Conservation (phyloP, 768 basidiomycete species). For the Mycena belliarum region DNA sequence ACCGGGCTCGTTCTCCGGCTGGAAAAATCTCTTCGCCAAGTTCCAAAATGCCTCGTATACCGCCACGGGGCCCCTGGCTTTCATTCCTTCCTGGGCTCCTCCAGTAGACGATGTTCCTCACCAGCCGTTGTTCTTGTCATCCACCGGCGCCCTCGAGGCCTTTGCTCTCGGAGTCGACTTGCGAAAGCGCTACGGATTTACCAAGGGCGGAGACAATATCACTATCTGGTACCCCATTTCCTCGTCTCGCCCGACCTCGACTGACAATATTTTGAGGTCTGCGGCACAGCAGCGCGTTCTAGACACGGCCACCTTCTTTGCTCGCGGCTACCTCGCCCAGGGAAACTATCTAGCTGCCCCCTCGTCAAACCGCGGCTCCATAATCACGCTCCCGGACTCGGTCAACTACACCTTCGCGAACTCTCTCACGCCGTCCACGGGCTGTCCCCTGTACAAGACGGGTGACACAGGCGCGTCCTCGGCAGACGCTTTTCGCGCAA, state of each 20-base stretch:
- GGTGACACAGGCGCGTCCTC: conserved; percentile 32
- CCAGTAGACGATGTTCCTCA: conserved; percentile 42
- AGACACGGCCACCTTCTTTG: conserved; percentile 42
- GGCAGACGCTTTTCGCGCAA: conserved; percentile 32
- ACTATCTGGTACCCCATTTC: conserved; percentile 39
- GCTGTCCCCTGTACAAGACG: conserved; percentile 36
- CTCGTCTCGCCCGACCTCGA: not conserved
- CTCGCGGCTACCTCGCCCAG: conserved; percentile 43
- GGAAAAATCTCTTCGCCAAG: conserved; percentile 39
- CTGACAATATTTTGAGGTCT: conserved; percentile 31
- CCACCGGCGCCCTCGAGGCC: conserved; percentile 40
- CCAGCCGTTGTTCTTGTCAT: conserved; percentile 39
- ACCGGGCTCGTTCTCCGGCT: conserved; percentile 40
- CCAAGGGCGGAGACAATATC: conserved; percentile 39
- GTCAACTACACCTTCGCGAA: conserved; percentile 44
- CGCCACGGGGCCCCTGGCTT: conserved; percentile 38
- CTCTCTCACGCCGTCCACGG: conserved; percentile 42
- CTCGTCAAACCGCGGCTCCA: conserved; percentile 33
- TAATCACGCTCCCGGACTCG: conserved; percentile 41
- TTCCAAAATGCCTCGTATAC: conserved; percentile 42
- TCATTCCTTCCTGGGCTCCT: conserved; percentile 41
- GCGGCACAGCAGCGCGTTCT: conserved; percentile 43
- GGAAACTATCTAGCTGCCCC: conserved; percentile 38
- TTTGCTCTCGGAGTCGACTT: conserved; percentile 42
- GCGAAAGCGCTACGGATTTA: conserved; percentile 40